Percentiles rank a stretch among this genome's conserved stretches.
Evolutionary conservation across 768 basidiomycete genomes (phyloP).

Genomic region (Gloeophyllum trabeum): DNA sequence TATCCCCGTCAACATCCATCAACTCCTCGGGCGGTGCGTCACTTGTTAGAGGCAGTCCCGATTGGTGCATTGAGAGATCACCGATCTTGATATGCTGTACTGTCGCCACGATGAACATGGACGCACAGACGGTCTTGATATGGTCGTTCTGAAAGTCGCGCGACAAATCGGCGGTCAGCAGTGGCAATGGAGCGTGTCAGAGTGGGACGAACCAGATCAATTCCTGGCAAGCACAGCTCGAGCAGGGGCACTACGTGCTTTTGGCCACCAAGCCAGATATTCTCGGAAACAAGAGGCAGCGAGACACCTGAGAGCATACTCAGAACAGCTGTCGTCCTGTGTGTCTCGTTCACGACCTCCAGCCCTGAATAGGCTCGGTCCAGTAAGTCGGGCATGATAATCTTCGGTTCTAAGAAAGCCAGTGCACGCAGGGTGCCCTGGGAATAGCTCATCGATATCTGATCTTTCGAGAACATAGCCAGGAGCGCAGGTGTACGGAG

Average conservation of each 20-base stretch:
- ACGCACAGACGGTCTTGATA: slow-evolving; percentile 66
- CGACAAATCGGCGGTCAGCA: neutral
- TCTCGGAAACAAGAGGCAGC: slow-evolving; percentile 66
- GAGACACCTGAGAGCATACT: slow-evolving; percentile 74
- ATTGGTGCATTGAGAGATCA: slow-evolving; percentile 55
- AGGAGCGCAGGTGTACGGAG: slow-evolving; percentile 82
- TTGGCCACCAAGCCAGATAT: slow-evolving; percentile 75
- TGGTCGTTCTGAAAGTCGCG: slow-evolving; percentile 56
- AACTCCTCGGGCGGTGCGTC: slow-evolving; percentile 42
- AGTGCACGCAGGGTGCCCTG: slow-evolving; percentile 71
- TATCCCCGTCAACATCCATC: slow-evolving; percentile 39
- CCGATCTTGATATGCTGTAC: slow-evolving; percentile 72
- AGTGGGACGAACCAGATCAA: slow-evolving; percentile 57
- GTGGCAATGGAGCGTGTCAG: neutral
- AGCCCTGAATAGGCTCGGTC: slow-evolving; percentile 87
- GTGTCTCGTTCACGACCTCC: slow-evolving; percentile 93
- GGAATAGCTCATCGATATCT: slow-evolving; percentile 68
- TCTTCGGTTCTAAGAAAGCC: slow-evolving; percentile 67
- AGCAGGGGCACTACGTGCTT: slow-evolving; percentile 82
- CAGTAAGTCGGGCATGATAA: slow-evolving; percentile 85
- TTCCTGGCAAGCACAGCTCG: slow-evolving; percentile 83
- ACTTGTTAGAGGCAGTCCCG: slow-evolving; percentile 41
- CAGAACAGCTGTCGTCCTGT: slow-evolving; percentile 85
- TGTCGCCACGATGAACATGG: slow-evolving; percentile 65
- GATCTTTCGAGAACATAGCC: slow-evolving; percentile 86